A percentile compares a stretch with the other conserved stretches of the same genome.
Evolutionary conservation across 2,329 filamentous ascomycete genomes (phyloP).

Genomic region (Emergomyces orientalis): DNA sequence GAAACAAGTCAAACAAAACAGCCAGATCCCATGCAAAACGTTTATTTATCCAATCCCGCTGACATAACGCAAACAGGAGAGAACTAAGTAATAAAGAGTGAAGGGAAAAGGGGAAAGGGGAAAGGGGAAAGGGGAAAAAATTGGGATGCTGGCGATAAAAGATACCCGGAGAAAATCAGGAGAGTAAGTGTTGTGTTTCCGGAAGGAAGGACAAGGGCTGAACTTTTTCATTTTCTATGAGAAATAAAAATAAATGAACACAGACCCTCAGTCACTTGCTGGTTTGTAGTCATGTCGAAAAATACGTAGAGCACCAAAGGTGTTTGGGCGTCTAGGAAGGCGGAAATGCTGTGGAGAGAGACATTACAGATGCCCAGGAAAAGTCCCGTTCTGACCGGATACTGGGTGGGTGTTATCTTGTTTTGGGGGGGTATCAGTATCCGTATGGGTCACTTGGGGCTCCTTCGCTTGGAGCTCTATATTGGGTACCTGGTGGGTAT

Average conservation of each 20-base stretch:
- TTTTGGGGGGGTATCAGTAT: background rate
- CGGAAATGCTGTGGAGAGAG: background rate
- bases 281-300: too few species aligned
- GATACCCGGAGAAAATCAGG: too few species aligned
- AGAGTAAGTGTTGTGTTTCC: too few species aligned
- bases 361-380: background rate
- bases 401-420: background rate
- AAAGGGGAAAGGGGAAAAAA: background rate
- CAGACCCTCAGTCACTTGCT: too few species aligned
- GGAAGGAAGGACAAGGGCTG: too few species aligned
- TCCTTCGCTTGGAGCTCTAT: background rate
- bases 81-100: background rate
- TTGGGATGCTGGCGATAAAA: too few species aligned
- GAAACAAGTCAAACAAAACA: background rate
- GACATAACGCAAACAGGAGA: background rate
- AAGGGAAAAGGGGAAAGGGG: background rate
- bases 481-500: background rate
- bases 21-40: background rate
- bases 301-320: too few species aligned
- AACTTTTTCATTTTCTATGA: too few species aligned
- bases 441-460: background rate
- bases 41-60: too few species aligned
- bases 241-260: too few species aligned
- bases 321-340: background rate
- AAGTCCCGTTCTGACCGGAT: constrained; percentile 4